Conservation (phyloP, 2,329 filamentous ascomycete species). For the Colletotrichum sp. region DNA sequence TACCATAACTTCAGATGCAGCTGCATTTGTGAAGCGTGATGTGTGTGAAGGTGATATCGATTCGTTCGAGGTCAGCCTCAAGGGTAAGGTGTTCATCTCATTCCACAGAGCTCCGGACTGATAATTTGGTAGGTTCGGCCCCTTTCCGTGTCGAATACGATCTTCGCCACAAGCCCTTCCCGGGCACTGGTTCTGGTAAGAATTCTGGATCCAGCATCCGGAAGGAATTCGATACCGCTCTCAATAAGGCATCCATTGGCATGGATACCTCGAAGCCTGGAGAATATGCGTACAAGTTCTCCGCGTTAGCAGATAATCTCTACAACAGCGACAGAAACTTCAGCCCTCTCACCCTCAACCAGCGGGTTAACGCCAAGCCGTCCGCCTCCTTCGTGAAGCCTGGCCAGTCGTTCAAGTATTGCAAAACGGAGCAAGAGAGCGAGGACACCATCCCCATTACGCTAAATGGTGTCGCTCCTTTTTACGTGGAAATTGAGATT, state of each 20-base stretch:
- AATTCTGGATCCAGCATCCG: neutral
- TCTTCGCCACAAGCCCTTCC: conserved; percentile 35
- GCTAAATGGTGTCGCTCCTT: conserved; percentile 83
- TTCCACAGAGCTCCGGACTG: conserved; percentile 28
- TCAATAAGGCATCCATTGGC: conserved; percentile 77
- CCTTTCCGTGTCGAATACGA: conserved; percentile 60
- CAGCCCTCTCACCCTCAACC: conserved; percentile 73
- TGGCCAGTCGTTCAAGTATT: conserved; percentile 95
- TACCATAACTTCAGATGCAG: conserved; percentile 57
- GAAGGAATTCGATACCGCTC: conserved; percentile 79
- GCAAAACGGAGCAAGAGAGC: conserved; percentile 79
- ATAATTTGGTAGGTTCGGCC: conserved; percentile 64
- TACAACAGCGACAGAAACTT: conserved; percentile 79
- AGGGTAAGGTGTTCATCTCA: conserved; percentile 57
- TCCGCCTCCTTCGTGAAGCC: conserved; percentile 83
- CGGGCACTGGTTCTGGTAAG: neutral
- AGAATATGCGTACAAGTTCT: conserved; percentile 85
- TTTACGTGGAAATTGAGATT: conserved; percentile 89
- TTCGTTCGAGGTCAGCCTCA: conserved; percentile 79
- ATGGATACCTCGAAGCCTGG: conserved; percentile 89
- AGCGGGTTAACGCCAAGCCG: conserved; percentile 85
- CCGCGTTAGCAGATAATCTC: conserved; percentile 80
- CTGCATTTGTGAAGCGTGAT: conserved; percentile 73
- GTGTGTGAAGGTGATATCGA: conserved; percentile 97
- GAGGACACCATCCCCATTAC: conserved; percentile 90